Evolutionary conservation across 2,329 filamentous ascomycete genomes (phyloP), one percentile per base, ranked within the genome.

Genomic region (Calonectria pseudoturangicola): DNA sequence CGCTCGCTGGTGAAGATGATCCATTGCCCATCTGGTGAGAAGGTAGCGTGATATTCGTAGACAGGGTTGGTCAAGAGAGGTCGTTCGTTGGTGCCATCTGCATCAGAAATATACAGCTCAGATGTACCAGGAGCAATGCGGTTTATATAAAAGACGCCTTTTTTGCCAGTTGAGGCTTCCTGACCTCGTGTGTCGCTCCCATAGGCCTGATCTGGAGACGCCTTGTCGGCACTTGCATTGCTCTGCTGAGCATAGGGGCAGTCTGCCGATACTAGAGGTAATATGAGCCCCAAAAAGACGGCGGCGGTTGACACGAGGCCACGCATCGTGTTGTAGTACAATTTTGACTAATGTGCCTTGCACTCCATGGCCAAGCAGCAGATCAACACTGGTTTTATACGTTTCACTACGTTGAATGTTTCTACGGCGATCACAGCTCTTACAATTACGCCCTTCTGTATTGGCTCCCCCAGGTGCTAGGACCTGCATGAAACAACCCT

Each of bases 381-480:
- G 33, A 58, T 25, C 54, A 41, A n/a, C 54, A 58, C 41, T 58
- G 54, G 25, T 28, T 58, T 58, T 58, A 58, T 41, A 41, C 6
- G n/a, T 41, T 41, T n/a, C 33, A 41, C 54, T 21, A n/a, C 12
- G 12, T 25, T 21, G 18, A 21, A 21, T 33, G 9, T 16, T 39
- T 41, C 21, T 21, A 41, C n/a, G 33, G 18, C 54, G n/a, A 58
- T 58, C 33, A 21, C 54, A 21, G 16, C 30, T 36, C 54, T 58
- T 58, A 25, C 18, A 58, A 58, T 41, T 33, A n/a, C 54, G 21
- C n/a, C 54, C 54, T 15, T 58, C 30, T 27, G 54, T 39, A 13
- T 41, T 58, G 54, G 54, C 54, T 54, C 54, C 54, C 15, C 51
- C 12, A n/a, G 12, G 39, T 33, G 54, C 54, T 39, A 33, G 54